Conservation (phyloP, 495 filamentous ascomycete species). For the Aspergillus incahuasiensis region DNA sequence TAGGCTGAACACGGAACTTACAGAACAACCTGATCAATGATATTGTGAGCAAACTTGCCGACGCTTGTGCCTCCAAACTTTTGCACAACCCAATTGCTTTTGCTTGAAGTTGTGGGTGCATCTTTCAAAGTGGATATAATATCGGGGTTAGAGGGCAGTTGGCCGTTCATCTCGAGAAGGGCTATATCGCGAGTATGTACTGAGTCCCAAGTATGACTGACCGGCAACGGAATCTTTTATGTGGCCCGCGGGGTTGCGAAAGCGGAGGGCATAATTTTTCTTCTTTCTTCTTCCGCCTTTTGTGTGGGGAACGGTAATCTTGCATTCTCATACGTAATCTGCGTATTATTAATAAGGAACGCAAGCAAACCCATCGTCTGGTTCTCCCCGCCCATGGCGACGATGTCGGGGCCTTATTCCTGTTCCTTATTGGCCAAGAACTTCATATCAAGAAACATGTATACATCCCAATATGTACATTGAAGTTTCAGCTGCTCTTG, state of each 20-base stretch:
- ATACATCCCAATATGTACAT: too few relatives aligned
- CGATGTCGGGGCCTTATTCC: constrained; percentile 1
- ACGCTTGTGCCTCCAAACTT: constrained; percentile 80
- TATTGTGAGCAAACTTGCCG: constrained; percentile 64
- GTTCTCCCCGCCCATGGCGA: not conserved
- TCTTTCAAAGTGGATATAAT: constrained; percentile 13
- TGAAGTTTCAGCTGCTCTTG: too few relatives aligned
- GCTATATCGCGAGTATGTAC: constrained; percentile 2
- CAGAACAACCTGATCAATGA: constrained; percentile 71
- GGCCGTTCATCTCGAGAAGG: constrained; percentile 16
- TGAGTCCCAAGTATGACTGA: constrained; percentile 4
- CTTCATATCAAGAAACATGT: not conserved
- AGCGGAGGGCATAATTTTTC: constrained; percentile 31
- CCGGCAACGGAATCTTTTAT: constrained; percentile 23
- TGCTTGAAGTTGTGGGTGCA: constrained; percentile 3
- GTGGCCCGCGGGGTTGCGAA: constrained; percentile 31
- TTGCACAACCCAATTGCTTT: constrained; percentile 68
- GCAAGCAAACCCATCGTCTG: not conserved
- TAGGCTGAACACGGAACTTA: constrained; percentile 30
- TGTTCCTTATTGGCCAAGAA: constrained; percentile 3
- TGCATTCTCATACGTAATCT: not conserved
- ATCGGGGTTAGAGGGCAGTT: constrained; percentile 12
- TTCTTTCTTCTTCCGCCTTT: constrained; percentile 28
- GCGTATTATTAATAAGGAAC: not conserved
- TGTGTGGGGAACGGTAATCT: constrained; percentile 5